Evolutionary conservation across 2,329 filamentous ascomycete species (phyloP), one percentile per base, ranked within the genome.

Genomic region (Decorospora gaudefroyi): DNA sequence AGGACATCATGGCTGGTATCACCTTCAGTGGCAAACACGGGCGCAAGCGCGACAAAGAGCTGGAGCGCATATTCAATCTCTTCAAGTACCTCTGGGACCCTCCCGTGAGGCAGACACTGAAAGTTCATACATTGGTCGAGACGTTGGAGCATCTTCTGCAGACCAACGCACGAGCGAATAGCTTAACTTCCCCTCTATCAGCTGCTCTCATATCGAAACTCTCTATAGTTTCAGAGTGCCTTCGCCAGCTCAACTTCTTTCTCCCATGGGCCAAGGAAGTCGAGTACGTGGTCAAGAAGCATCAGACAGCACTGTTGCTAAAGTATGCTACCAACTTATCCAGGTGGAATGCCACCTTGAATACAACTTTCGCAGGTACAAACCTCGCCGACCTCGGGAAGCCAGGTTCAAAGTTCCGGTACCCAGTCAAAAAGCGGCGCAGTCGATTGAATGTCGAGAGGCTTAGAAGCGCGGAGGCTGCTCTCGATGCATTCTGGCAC

Each of bases 401-500:
- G n/a, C 34, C 25, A n/a, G 34, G 16, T 17, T 15, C 34, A 19
- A 42, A 33, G 8, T 48, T 48, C 4, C 42, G 43, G 23, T 82
- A 73, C 71, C 79, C 74, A 40, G 69, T 70, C 4, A 68, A 75
- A 2, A 79, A 77, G 51, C 73, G 68, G 5, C 70, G 70, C 1
- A 80, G 67, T 1, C 68, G 67, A 28, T 70, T 72, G 5, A 80
- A 11, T 29, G 6, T 33, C 16, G 11, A 74, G 0, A 67, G 72
- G 27, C 33, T 23, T 6, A 21, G 36, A 10, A 8, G 19, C 8
- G 78, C 79, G 0, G 79, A 83, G 59, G 21, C 32, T 0, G 66
- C 71, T 9, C 63, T 82, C 6, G 77, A 80, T 48, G 42, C 32
- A 0, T 77, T 80, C 46, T 81, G 78, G 78, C 44, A 36, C 2